Conservation (phyloP, 1,139 yeast species). For the Kurtzmaniella quercitrusa region DNA sequence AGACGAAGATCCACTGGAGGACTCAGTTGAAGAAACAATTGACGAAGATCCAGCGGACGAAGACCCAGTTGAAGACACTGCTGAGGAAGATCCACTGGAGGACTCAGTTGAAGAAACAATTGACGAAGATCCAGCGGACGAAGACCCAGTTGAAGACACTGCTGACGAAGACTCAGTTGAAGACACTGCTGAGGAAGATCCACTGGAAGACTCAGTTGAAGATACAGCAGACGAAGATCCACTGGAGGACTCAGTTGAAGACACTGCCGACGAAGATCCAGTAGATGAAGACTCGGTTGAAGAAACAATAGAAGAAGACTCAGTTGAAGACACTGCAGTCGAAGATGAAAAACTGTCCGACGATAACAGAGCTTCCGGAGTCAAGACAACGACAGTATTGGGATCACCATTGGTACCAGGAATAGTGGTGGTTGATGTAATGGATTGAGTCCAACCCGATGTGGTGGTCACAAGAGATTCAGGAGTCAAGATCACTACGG, state of each 20-base stretch:
- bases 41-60: too few relatives aligned
- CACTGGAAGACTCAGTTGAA: not conserved
- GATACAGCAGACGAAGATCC: not conserved
- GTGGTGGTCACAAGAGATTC: not conserved
- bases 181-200: not conserved
- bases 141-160: too few relatives aligned
- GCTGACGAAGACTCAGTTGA: not conserved
- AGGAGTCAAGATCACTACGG: not conserved
- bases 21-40: too few relatives aligned
- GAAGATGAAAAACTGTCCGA: too few relatives aligned
- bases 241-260: not conserved
- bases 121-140: too few relatives aligned
- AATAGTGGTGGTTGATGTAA: not conserved
- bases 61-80: too few relatives aligned
- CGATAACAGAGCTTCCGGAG: not conserved
- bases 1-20: too few relatives aligned
- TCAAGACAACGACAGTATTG: not conserved
- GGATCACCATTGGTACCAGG: not conserved
- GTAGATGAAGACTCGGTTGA: not conserved
- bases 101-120: too few relatives aligned
- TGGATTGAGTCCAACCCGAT: not conserved
- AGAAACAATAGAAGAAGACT: not conserved
- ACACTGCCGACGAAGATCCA: not conserved
- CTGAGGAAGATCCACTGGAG: too few relatives aligned
- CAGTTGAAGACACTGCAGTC: not conserved